Base-by-base conservation (phyloP, 345 rosid genomes). In the Pistacia atlantica region DNA sequence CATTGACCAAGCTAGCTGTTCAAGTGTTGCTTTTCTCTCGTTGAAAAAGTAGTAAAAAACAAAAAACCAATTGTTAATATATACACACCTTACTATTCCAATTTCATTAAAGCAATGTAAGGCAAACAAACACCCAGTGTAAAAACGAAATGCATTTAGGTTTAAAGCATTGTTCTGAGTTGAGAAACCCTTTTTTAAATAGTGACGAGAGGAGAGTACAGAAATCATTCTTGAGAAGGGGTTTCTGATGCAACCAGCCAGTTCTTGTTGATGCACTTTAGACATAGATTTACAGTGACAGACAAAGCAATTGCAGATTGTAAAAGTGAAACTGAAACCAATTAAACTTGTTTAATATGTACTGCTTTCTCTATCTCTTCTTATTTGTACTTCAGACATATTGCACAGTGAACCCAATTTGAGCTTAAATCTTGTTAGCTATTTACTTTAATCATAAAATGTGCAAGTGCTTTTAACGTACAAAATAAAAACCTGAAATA, bases 201-300 rank as follows among this genome's bases (percentile, higher is more conserved):
- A 63, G 67, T 35, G 46, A 33, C 18, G 16, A 14, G 4, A 35
- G 67, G 14, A 35, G 45, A 63, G 46, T 42, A 7, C 46, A 42
- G n/a, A 35, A 33, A 63, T 63, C 46, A 62, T 63, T 63, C 46
- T 63, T 33, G 67, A 63, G 18, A 63, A 63, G 45, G 12, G 67
- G 46, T 17, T 33, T 7, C 67, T 33, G n/a, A 63, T 33, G 46
- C 67, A 35, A 63, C 17, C 20, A 17, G 67, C n/a, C 42, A 1
- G 22, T 35, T 13, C 46, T 63, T 14, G 67, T 33, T 14, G 18
- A 33, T 6, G 20, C 67, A 12, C 38, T 14, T 8, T 7, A 63
- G 17, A 63, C 46, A 35, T 5, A 35, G 67, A 63, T 63, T 63
- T 16, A 63, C 35, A 63, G 46, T 35, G n/a, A 63, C 37, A 35